These are phyloP conservation scores for Dipodascus albidus DNA, from an alignment of 805 yeast genomes.

Conservation along the genomic window DNA sequence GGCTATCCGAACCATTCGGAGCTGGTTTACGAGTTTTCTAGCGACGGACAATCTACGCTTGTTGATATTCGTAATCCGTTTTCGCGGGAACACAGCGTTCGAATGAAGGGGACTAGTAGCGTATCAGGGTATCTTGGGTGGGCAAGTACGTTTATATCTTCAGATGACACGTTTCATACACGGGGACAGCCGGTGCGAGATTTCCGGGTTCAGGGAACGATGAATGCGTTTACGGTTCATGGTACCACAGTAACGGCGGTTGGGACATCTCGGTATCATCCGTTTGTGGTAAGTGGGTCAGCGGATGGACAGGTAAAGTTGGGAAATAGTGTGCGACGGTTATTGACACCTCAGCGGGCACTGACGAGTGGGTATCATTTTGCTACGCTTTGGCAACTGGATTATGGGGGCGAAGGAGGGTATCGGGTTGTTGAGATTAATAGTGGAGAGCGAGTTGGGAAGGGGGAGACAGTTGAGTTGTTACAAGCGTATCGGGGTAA, in stretches of 20 bases:
- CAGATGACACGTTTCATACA: background rate
- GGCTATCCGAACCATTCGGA: background rate
- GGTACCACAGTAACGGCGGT: slow-evolving; percentile 31
- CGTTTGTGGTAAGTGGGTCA: slow-evolving; percentile 36
- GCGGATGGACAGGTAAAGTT: slow-evolving; percentile 38
- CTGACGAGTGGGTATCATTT: slow-evolving; percentile 15
- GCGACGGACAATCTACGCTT: background rate
- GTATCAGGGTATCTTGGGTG: background rate
- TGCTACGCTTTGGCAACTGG: slow-evolving; percentile 26
- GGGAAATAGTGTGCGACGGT: slow-evolving; percentile 28
- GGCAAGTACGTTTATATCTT: background rate
- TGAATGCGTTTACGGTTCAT: slow-evolving; percentile 36
- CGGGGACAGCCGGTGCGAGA: background rate
- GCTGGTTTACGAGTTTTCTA: background rate
- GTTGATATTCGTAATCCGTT: background rate
- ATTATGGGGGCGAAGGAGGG: slow-evolving; percentile 25
- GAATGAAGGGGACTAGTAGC: background rate
- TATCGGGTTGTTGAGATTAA: slow-evolving; percentile 33
- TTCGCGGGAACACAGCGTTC: background rate
- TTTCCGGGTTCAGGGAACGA: slow-evolving; percentile 38
- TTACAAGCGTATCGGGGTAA: slow-evolving; percentile 35
- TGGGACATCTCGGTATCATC: slow-evolving; percentile 34
- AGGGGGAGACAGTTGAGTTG: slow-evolving; percentile 15
- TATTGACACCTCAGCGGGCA: slow-evolving; percentile 17
- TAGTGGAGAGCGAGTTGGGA: slow-evolving; percentile 25